Percentiles rank a stretch among this genome's conserved stretches.
Evolutionary conservation across 352 stramenopile genomes (phyloP).

Genomic region (Aphanomyces astaci): DNA sequence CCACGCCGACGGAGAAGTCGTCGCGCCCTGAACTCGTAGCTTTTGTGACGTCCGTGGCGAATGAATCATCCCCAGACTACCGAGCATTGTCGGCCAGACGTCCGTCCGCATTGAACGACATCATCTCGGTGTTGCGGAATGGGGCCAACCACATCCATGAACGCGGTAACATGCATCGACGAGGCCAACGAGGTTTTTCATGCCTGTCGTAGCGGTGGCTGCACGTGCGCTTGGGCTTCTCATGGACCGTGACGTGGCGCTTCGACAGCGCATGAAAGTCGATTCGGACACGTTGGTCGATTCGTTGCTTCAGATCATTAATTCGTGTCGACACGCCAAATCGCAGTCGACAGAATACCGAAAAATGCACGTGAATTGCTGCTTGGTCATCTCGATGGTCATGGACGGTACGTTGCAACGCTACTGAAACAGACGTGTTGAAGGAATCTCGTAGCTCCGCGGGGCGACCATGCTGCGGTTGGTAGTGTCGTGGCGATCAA

Average conservation of each 20-base stretch:
- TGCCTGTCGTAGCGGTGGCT: conserved; percentile 35
- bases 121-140: conserved; percentile 5
- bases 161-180: background rate
- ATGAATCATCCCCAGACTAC: background rate
- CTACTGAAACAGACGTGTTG: background rate
- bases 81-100: background rate
- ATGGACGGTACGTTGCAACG: conserved; percentile 42
- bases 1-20: background rate
- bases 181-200: background rate
- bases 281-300: conserved; percentile 66
- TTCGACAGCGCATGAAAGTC: conserved; percentile 38
- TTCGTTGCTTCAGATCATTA: conserved; percentile 60
- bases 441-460: conserved; percentile 3
- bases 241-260: conserved; percentile 35
- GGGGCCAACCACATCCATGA: conserved; percentile 7
- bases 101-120: conserved; percentile 12
- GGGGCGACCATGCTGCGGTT: conserved; percentile 20
- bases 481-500: conserved; percentile 54
- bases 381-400: conserved; percentile 73
- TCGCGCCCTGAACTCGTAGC: background rate
- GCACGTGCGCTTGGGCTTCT: conserved; percentile 56
- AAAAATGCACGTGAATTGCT: conserved; percentile 76
- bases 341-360: conserved; percentile 46
- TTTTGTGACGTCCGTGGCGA: conserved; percentile 2
- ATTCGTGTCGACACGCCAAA: conserved; percentile 42